phyloP scores from a whole-genome alignment of 495 filamentous ascomycete genomes.

The Neurospora tetrasperma region DNA sequence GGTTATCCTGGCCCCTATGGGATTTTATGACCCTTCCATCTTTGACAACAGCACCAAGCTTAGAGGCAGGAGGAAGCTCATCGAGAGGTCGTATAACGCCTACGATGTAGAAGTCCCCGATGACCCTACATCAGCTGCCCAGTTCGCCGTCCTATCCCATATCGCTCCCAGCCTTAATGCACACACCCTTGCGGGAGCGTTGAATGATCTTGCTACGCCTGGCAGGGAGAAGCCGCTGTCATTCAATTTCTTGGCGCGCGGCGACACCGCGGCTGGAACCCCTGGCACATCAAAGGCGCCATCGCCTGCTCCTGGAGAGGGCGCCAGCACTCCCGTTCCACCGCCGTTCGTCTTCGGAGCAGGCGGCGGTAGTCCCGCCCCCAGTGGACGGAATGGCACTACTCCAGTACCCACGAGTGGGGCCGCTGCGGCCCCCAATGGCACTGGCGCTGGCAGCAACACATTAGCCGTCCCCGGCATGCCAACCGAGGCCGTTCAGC shows the following conservation, averaged over 20 bases:
- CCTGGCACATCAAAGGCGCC: conserved; percentile 76
- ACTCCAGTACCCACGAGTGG: conserved; percentile 33
- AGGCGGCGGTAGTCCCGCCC: conserved; percentile 35
- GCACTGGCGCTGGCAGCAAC: conserved; percentile 18
- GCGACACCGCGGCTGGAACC: conserved; percentile 52
- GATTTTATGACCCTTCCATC: conserved; percentile 74
- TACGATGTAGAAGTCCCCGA: conserved; percentile 80
- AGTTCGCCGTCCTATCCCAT: conserved; percentile 61
- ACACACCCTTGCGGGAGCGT: conserved; percentile 26
- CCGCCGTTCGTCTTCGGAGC: conserved; percentile 41
- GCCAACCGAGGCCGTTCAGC: conserved; percentile 30
- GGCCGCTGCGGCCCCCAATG: conserved; percentile 14
- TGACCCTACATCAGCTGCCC: conserved; percentile 78
- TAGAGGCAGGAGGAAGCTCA: conserved; percentile 60
- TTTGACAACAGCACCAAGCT: conserved; percentile 78
- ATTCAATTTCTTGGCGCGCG: conserved; percentile 45
- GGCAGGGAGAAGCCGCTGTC: conserved; percentile 42
- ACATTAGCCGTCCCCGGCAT: conserved; percentile 12
- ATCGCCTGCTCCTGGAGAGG: conserved; percentile 70
- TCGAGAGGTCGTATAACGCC: conserved; percentile 79
- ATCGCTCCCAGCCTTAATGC: conserved; percentile 51
- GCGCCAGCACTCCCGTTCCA: conserved; percentile 55
- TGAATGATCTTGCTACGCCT: conserved; percentile 37
- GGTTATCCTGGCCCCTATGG: conserved; percentile 81
- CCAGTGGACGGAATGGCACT: conserved; percentile 36